Percentiles rank a stretch among this genome's conserved stretches.
phyloP scores from a whole-genome alignment of 257 asterid genomes.

The Fraxinus americana region DNA sequence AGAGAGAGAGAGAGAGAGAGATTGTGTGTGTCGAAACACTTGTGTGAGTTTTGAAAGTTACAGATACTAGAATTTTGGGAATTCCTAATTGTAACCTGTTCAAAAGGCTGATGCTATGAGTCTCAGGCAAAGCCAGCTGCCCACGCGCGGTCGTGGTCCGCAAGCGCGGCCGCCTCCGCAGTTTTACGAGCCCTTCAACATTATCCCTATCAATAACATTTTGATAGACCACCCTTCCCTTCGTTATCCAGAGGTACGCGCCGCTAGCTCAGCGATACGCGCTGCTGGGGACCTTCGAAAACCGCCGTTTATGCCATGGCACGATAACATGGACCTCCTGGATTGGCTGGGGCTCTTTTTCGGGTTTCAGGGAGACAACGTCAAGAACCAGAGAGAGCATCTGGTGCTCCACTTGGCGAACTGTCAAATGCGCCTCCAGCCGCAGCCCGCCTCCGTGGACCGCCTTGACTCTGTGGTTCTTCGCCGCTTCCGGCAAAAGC shows the following conservation, averaged over 20 bases:
- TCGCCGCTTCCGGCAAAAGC: conserved; percentile 67
- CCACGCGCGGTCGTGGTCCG: conserved; percentile 59
- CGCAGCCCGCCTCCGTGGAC: conserved; percentile 58
- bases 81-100: conserved; percentile 24
- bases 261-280: conserved; percentile 76
- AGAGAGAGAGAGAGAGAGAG: neutral
- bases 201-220: conserved; percentile 75
- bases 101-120: conserved; percentile 46
- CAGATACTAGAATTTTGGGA: neutral
- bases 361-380: conserved; percentile 90
- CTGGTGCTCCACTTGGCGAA: conserved; percentile 88
- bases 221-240: conserved; percentile 82
- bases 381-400: conserved; percentile 87
- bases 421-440: conserved; percentile 85
- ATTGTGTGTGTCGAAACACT: conserved; percentile 5
- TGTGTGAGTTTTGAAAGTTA: conserved; percentile 18
- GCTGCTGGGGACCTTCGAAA: conserved; percentile 63
- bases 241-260: conserved; percentile 81
- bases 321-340: conserved; percentile 65
- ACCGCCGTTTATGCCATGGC: conserved; percentile 72
- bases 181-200: conserved; percentile 57
- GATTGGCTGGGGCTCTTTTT: conserved; percentile 96
- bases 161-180: conserved; percentile 34
- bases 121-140: conserved; percentile 55
- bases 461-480: conserved; percentile 73